Evolutionary conservation across 495 filamentous ascomycete species (phyloP), one percentile per base, ranked within the genome.

Genomic region (Neurospora africana): DNA sequence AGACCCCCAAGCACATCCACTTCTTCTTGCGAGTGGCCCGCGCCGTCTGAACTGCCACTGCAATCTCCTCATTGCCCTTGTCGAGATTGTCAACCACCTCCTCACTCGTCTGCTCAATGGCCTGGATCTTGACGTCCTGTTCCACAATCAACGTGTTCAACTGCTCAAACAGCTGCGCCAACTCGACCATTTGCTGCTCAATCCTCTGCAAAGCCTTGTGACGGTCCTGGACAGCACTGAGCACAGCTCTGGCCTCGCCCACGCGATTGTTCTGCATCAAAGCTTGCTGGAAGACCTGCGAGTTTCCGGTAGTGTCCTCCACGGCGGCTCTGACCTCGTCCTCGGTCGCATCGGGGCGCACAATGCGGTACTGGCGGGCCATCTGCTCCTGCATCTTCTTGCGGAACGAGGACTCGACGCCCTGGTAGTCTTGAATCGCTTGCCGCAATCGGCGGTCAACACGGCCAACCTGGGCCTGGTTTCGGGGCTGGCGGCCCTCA

Each of bases 121-220:
- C 85, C 74, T 85, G 81, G 35, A 99, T 87, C 37, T 88, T 83
- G 2, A 87, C 86, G 75, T 97, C 93, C 82, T 98, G 94, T 84
- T 95, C 88, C 68, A 92, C 84, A 65, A 98, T 88, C 68, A 95
- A 83, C 69, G 89, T 88, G 68, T 95, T 91, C 80, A 77, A 73
- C 75, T 76, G 71, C 69, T 75, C 71, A 97, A 96, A 94, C 43
- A 98, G 83, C 75, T 93, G 87, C 35, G 90, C 87, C 33, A 99
- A 86, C 79, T 98, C 93, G 36, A 91, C 88, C 84, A 99, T 89
- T 78, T 93, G 90, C 76, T 87, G 84, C 84, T 97, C 93, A 76
- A 99, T 97, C 83, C 94, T 92, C 78, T 93, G 90, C 79, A 99
- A 92, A 19, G 92, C 94, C 65, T 90, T 89, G 82, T 97, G 95